Percentiles rank a stretch among this genome's conserved stretches.
phyloP scores from a whole-genome alignment of 1,139 yeast species.

The Scheffersomyces quercinus region DNA sequence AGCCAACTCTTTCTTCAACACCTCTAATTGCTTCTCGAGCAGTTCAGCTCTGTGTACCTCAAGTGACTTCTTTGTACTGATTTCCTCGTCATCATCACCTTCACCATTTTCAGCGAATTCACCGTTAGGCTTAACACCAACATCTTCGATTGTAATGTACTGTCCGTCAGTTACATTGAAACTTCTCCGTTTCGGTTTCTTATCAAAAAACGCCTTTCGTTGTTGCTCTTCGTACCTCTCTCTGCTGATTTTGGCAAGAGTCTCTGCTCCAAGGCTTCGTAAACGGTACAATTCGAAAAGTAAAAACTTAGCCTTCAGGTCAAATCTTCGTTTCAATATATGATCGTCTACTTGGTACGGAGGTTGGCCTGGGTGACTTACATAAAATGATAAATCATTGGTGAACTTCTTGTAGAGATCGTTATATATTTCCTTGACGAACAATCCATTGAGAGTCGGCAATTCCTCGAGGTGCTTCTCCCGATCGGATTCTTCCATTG shows the following conservation, averaged over 20 bases:
- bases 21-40: constrained; percentile 18
- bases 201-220: constrained; percentile 4
- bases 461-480: constrained; percentile 19
- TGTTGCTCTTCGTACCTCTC: constrained; percentile 23
- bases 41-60: constrained; percentile 15
- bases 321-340: too few species aligned
- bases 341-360: too few species aligned
- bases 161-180: constrained; percentile 4
- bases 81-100: constrained; percentile 1
- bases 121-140: not conserved
- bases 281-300: constrained; percentile 27
- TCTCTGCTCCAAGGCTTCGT: constrained; percentile 23
- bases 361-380: too few species aligned
- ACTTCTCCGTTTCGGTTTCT: constrained; percentile 1
- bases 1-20: constrained; percentile 25
- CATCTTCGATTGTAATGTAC: constrained; percentile 1
- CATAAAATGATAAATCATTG: too few species aligned
- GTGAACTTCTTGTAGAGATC: constrained; percentile 3
- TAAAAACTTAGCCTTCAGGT: constrained; percentile 6
- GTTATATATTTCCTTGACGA: constrained; percentile 26
- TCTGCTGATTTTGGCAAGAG: constrained; percentile 25
- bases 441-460: constrained; percentile 32
- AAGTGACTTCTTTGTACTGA: constrained; percentile 10
- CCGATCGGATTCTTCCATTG: constrained; percentile 5
- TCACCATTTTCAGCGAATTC: not conserved